phyloP scores from a whole-genome alignment of 257 asterid species.

The Sherardia arvensis region DNA sequence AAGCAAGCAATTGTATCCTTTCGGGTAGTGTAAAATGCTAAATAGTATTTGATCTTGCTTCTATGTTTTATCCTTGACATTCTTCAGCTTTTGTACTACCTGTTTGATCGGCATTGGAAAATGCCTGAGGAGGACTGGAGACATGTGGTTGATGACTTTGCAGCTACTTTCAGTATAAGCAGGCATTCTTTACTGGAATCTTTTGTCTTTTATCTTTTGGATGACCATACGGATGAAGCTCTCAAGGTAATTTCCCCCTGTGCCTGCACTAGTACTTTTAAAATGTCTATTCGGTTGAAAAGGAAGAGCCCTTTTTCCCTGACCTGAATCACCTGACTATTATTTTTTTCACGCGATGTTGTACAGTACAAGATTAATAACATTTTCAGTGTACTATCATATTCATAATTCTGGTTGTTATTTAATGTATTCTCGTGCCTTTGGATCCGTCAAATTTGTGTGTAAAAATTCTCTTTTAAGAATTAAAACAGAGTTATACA shows the following conservation, averaged over 20 bases:
- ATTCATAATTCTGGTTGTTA: not conserved
- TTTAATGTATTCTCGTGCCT: not conserved
- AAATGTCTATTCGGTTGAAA: not conserved
- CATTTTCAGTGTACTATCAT: not conserved
- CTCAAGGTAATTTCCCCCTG: slow-evolving; percentile 44
- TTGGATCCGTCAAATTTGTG: not conserved
- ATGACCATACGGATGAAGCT: slow-evolving; percentile 79
- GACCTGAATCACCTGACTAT: too few species aligned
- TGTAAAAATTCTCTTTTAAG: not conserved
- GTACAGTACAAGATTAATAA: not conserved
- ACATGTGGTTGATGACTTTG: slow-evolving; percentile 70
- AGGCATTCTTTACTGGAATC: slow-evolving; percentile 88
- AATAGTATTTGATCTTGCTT: slow-evolving; percentile 1
- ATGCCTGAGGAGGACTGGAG: slow-evolving; percentile 66
- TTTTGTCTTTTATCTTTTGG: slow-evolving; percentile 69
- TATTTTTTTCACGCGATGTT: not conserved
- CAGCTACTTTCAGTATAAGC: slow-evolving; percentile 66
- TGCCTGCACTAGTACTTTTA: not conserved
- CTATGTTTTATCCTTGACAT: slow-evolving; percentile 44
- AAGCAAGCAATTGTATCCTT: slow-evolving; percentile 97
- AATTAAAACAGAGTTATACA: not conserved
- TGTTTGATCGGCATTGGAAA: slow-evolving; percentile 87
- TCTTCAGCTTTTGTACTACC: slow-evolving; percentile 72
- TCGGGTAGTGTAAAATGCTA: not conserved
- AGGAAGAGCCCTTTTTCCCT: not conserved